These are phyloP conservation scores for Neonothopanus nambi DNA, from an alignment of 1,284 basidiomycete species.

Conservation along the genomic window DNA sequence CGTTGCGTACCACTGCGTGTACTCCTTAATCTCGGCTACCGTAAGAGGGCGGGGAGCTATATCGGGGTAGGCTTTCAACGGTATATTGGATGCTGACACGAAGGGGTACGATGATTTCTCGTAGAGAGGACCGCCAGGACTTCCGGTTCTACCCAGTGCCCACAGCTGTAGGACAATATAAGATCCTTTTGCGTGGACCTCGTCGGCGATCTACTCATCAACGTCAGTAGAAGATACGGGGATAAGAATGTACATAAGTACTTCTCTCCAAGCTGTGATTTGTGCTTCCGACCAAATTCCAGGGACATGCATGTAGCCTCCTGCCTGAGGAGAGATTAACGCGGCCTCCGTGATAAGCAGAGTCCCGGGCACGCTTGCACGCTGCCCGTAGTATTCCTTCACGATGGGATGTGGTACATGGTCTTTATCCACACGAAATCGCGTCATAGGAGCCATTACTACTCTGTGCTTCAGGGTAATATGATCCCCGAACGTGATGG, in stretches of 20 bases:
- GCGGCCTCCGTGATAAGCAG: constrained; percentile 48
- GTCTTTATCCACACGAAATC: constrained; percentile 9
- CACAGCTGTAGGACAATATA: constrained; percentile 49
- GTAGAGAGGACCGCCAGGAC: constrained; percentile 15
- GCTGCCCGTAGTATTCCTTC: constrained; percentile 44
- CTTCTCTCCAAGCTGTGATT: constrained; percentile 41
- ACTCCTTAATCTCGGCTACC: constrained; percentile 38
- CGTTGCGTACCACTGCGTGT: constrained; percentile 29
- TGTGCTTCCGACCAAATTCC: constrained; percentile 44
- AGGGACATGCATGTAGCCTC: constrained; percentile 35
- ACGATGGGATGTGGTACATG: constrained; percentile 25
- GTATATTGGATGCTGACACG: constrained; percentile 40
- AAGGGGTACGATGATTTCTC: constrained; percentile 20
- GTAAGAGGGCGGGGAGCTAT: constrained; percentile 33
- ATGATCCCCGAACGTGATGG: constrained; percentile 44
- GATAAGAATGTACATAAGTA: background rate
- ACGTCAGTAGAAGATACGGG: too few species aligned
- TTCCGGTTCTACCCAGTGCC: constrained; percentile 44
- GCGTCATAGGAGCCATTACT: constrained; percentile 49
- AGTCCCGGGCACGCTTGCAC: constrained; percentile 39
- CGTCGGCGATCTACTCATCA: constrained; percentile 26
- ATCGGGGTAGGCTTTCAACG: constrained; percentile 28
- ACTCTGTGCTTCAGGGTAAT: constrained; percentile 43
- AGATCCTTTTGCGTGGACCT: constrained; percentile 40
- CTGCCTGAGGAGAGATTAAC: constrained; percentile 35